A percentile compares a stretch with the other conserved stretches of the same genome.
Evolutionary conservation across 139 green algal species (phyloP).

Genomic region (Asterochloris erici): DNA sequence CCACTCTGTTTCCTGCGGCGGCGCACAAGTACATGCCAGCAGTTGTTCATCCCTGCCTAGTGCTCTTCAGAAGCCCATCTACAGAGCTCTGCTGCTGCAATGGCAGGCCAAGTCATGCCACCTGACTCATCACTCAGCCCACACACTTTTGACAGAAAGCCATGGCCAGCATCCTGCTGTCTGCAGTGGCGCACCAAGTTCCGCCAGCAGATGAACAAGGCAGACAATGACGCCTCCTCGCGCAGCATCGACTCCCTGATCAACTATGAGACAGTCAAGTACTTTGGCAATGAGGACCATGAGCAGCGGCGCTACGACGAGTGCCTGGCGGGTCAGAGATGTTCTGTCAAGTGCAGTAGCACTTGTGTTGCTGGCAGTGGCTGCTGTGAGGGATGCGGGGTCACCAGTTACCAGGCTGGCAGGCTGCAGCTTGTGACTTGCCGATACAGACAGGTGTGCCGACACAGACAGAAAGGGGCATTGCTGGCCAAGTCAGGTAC

Average conservation of each 20-base stretch:
- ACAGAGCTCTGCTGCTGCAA: neutral
- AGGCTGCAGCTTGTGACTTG: too few relatives aligned
- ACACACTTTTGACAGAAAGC: neutral
- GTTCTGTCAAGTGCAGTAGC: neutral
- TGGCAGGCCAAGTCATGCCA: too few relatives aligned
- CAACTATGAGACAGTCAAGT: slow-evolving; percentile 97
- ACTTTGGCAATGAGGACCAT: slow-evolving; percentile 88
- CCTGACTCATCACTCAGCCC: too few relatives aligned
- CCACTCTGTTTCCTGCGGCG: too few relatives aligned
- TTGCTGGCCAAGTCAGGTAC: too few relatives aligned
- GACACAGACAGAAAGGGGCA: too few relatives aligned
- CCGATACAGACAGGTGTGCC: too few relatives aligned
- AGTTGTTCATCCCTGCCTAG: too few relatives aligned
- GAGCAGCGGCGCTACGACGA: slow-evolving; percentile 81
- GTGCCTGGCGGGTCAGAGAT: slow-evolving; percentile 49
- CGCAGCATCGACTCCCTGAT: slow-evolving; percentile 87
- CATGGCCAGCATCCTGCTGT: slow-evolving; percentile 54
- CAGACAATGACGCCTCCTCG: slow-evolving; percentile 63
- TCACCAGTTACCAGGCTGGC: too few relatives aligned
- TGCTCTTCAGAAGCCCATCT: neutral
- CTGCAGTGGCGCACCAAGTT: slow-evolving; percentile 84
- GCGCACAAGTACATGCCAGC: too few relatives aligned
- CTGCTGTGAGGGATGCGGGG: too few relatives aligned
- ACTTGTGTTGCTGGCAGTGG: too few relatives aligned
- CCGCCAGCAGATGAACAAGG: slow-evolving; percentile 83